phyloP scores from a whole-genome alignment of 352 stramenopile species.

The Phytophthora pistaciae region DNA sequence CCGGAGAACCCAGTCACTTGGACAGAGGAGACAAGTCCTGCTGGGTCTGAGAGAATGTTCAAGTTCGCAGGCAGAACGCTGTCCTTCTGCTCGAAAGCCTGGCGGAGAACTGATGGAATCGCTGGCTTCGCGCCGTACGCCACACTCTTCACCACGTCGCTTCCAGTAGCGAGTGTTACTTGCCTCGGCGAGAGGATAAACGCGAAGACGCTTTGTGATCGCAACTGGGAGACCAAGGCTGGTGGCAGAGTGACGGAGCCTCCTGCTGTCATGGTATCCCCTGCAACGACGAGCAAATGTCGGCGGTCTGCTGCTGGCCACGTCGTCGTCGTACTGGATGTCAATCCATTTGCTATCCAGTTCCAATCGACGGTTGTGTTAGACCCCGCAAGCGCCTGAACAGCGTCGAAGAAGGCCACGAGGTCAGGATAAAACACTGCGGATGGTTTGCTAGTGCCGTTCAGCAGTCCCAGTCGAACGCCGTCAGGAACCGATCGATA shows the following conservation, averaged over 20 bases:
- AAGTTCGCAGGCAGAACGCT: slow-evolving; percentile 25
- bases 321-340: slow-evolving; percentile 3
- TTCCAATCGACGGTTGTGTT: slow-evolving; percentile 22
- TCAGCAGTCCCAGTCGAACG: slow-evolving; percentile 45
- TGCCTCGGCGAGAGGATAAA: slow-evolving; percentile 36
- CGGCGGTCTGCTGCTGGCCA: slow-evolving; percentile 43
- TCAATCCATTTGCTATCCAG: slow-evolving; percentile 22
- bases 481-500: slow-evolving; percentile 34
- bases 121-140: slow-evolving; percentile 14
- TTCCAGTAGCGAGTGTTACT: slow-evolving; percentile 14
- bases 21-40: slow-evolving; percentile 24
- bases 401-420: slow-evolving; percentile 27
- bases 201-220: slow-evolving; percentile 37
- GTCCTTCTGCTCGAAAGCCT: slow-evolving; percentile 42
- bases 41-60: slow-evolving; percentile 34
- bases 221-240: slow-evolving; percentile 23
- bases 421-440: slow-evolving; percentile 31
- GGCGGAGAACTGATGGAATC: slow-evolving; percentile 39
- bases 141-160: slow-evolving; percentile 32
- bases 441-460: slow-evolving; percentile 11
- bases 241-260: slow-evolving; percentile 14
- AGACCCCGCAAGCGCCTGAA: slow-evolving; percentile 18
- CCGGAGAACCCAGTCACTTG: slow-evolving; percentile 33
- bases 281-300: slow-evolving; percentile 30
- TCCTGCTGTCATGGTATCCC: slow-evolving; percentile 15